A percentile compares a stretch with the other conserved stretches of the same genome.
These are phyloP conservation scores for Ceratocystis eucalypticola DNA, from an alignment of 2,329 filamentous ascomycete genomes.

Conservation along the genomic window DNA sequence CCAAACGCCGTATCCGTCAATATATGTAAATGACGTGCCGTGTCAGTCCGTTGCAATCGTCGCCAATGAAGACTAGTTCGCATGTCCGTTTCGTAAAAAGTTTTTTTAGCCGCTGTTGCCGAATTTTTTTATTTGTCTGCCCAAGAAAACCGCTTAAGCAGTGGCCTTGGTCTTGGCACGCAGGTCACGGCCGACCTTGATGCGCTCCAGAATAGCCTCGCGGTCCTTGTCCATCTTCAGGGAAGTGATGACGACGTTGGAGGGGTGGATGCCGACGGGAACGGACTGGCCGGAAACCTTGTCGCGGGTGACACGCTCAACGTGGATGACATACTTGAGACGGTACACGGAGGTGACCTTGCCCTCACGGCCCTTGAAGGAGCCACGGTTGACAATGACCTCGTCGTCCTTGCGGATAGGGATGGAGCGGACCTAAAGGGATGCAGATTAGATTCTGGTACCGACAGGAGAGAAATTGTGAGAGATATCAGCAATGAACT, in stretches of 20 bases:
- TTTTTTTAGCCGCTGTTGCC: conserved; percentile 11
- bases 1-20: conserved; percentile 22
- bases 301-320: conserved; percentile 92
- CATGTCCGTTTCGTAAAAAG: conserved; percentile 13
- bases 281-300: conserved; percentile 96
- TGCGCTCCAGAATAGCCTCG: conserved; percentile 75
- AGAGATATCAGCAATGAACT: conserved; percentile 26
- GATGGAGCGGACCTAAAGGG: conserved; percentile 69
- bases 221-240: conserved; percentile 96
- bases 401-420: conserved; percentile 97
- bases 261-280: conserved; percentile 85
- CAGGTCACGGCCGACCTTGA: conserved; percentile 66
- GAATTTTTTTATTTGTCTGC: conserved; percentile 11
- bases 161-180: conserved; percentile 57
- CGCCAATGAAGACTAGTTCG: conserved; percentile 3
- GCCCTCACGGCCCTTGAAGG: conserved; percentile 96
- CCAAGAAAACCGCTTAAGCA: conserved; percentile 16
- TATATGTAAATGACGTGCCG: conserved; percentile 4
- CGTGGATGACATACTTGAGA: conserved; percentile 93
- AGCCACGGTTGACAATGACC: conserved; percentile 80
- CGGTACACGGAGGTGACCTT: conserved; percentile 97
- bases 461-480: background rate
- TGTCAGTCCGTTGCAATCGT: conserved; percentile 11
- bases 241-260: conserved; percentile 97
- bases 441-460: conserved; percentile 8